Conservation (phyloP, 2,329 filamentous ascomycete genomes). For the Botrytis deweyae region DNA sequence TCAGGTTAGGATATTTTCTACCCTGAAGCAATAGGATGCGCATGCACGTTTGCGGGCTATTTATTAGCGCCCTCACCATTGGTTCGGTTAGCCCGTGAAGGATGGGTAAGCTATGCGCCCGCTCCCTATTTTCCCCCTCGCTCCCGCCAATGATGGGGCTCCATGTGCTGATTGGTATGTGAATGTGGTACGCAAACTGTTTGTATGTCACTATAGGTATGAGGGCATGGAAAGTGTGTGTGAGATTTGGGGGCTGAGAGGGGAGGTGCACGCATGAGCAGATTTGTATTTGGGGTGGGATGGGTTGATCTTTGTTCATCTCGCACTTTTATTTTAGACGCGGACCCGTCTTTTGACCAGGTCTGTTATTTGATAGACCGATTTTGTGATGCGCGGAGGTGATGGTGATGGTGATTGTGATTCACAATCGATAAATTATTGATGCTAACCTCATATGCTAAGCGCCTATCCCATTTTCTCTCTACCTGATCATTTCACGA, state of each 20-base stretch:
- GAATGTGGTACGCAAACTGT: neutral
- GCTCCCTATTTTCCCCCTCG: neutral
- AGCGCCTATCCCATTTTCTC: neutral
- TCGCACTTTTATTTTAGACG: neutral
- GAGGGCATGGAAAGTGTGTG: neutral
- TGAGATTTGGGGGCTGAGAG: conserved; percentile 10
- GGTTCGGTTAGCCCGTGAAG: conserved; percentile 1
- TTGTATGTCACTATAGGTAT: neutral
- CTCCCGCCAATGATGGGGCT: neutral
- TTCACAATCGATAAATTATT: neutral
- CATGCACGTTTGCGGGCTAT: conserved; percentile 11
- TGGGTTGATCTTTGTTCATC: neutral
- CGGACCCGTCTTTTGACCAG: neutral
- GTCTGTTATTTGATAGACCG: neutral
- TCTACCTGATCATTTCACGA: neutral
- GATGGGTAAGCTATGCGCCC: conserved; percentile 4
- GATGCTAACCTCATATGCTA: neutral
- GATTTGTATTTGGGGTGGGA: neutral
- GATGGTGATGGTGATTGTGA: conserved; percentile 5
- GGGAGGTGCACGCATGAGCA: neutral
- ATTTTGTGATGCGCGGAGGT: neutral
- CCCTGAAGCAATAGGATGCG: neutral
- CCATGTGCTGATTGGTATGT: neutral
- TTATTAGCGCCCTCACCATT: conserved; percentile 10
- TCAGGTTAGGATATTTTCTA: neutral